Percentiles rank a stretch among this genome's conserved stretches.
Conservation (phyloP, 225 moss, liverwort and hornwort genomes). For the Marchantia paleacea region DNA sequence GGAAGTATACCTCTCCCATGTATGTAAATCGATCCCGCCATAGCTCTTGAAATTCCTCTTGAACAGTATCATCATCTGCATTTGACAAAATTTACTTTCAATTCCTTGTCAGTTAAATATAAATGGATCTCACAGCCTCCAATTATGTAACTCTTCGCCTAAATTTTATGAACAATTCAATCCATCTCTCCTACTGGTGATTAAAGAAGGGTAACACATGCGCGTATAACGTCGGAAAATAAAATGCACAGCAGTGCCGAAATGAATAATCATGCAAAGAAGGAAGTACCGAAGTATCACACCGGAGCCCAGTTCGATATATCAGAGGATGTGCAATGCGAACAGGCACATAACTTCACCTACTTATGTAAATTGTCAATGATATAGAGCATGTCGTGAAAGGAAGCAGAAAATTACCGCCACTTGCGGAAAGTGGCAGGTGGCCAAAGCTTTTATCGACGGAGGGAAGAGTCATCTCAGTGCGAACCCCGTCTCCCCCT, state of each 20-base stretch:
- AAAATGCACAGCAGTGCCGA: too few relatives aligned
- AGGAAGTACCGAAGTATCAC: too few relatives aligned
- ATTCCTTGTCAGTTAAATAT: neutral
- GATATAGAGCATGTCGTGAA: neutral
- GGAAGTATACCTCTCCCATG: constrained; percentile 46
- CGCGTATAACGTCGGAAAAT: too few relatives aligned
- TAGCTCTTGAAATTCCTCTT: constrained; percentile 79
- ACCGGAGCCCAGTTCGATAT: too few relatives aligned
- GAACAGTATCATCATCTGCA: constrained; percentile 55
- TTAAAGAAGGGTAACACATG: too few relatives aligned
- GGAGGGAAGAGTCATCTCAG: constrained; percentile 73
- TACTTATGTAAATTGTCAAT: neutral
- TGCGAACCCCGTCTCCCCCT: constrained; percentile 92
- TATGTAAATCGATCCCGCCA: constrained; percentile 70
- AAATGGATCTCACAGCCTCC: too few relatives aligned
- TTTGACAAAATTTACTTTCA: neutral
- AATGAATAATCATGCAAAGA: too few relatives aligned
- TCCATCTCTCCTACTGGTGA: too few relatives aligned
- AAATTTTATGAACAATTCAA: too few relatives aligned
- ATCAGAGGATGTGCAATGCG: too few relatives aligned
- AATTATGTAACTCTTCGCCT: too few relatives aligned
- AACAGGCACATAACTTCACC: too few relatives aligned
- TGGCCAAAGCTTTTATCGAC: constrained; percentile 66
- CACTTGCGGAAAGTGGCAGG: constrained; percentile 8
- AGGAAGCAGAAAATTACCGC: neutral